Evolutionary conservation across 2,329 filamentous ascomycete species (phyloP).

Genomic region (Xylariomycetidae sp.): DNA sequence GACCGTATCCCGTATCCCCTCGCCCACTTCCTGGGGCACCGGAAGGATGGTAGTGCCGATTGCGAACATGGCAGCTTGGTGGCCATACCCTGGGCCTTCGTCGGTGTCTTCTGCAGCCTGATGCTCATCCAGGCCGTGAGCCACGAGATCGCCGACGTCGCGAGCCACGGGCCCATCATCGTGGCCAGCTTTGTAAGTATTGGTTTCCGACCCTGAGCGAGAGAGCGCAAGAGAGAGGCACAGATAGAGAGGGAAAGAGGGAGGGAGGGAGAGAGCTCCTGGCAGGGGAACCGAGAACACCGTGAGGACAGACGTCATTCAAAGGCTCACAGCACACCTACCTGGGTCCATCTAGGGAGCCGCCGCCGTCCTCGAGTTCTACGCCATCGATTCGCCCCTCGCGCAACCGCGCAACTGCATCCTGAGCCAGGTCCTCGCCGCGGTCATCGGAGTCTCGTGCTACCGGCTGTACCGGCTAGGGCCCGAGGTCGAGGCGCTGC

Average conservation of each 20-base stretch:
- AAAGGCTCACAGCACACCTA: slow-evolving; percentile 3
- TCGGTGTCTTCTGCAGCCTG: slow-evolving; percentile 61
- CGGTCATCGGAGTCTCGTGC: slow-evolving; percentile 56
- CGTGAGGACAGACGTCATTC: neutral
- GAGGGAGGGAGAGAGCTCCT: too few species aligned
- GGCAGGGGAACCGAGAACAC: too few species aligned
- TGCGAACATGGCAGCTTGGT: slow-evolving; percentile 51
- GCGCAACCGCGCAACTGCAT: slow-evolving; percentile 68
- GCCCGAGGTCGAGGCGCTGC: slow-evolving; percentile 42
- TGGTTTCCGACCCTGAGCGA: too few species aligned
- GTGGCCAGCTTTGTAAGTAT: slow-evolving; percentile 67
- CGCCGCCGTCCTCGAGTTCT: slow-evolving; percentile 71
- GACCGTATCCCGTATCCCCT: slow-evolving; percentile 59
- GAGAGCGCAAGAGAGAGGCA: neutral
- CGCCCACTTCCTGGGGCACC: slow-evolving; percentile 65
- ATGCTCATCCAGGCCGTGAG: slow-evolving; percentile 55
- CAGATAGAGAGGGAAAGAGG: too few species aligned
- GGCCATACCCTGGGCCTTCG: slow-evolving; percentile 56
- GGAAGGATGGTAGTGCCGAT: slow-evolving; percentile 33
- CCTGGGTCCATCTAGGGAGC: too few species aligned
- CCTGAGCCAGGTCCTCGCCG: slow-evolving; percentile 61
- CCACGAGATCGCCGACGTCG: slow-evolving; percentile 49
- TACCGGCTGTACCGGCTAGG: slow-evolving; percentile 60
- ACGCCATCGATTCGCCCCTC: slow-evolving; percentile 66
- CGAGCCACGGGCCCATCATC: slow-evolving; percentile 52